Evolutionary conservation across 2,329 filamentous ascomycete species (phyloP), one percentile per base, ranked within the genome.

Genomic region (Fonsecaea monophora): DNA sequence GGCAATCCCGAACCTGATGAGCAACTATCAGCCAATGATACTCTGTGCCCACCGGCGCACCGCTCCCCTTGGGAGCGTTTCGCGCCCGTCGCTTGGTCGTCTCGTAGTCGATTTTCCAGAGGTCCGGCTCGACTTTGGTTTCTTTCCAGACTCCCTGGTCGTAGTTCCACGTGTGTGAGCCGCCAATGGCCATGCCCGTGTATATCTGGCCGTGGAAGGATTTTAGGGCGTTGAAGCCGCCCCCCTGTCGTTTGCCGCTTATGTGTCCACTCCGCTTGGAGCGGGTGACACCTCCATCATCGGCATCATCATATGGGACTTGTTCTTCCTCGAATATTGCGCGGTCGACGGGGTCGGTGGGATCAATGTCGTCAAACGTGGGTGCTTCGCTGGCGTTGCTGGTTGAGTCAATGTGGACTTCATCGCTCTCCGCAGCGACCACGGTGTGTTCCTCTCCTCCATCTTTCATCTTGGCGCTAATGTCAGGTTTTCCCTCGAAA

Each of bases 121-220:
- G 7, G 18, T 50, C 45, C 45, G 18, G 45, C 18, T 50, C 45
- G 18, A 6, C 10, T n/a, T 50, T 50, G 7, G 45, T 50, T 21
- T 50, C 45, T 5, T 50, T 25, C 40, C 40, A 45, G 15, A 45
- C 62, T 0, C 76, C 76, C n/a, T 71, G 71, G 25, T 78, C 75
- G 55, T 79, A 79, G 53, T 74, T 77, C 77, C 77, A 79, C 32
- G 72, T 77, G 62, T 78, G 76, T 0, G 77, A 77, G 8, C 76
- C 77, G 9, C 77, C 77, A 38, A 79, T 74, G 0, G 76, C 74
- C 72, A 78, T 80, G 4, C 75, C 77, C 9, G 78, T 76, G 63
- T 77, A 78, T 30, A 75, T 70, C 50, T 77, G 74, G 12, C 77
- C 76, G n/a, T 75, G 72, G 70, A 75, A 74, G 1, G 71, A 70